These are phyloP conservation scores for Colletotrichum costaricense DNA, from an alignment of 2,329 filamentous ascomycete species.

Conservation along the genomic window DNA sequence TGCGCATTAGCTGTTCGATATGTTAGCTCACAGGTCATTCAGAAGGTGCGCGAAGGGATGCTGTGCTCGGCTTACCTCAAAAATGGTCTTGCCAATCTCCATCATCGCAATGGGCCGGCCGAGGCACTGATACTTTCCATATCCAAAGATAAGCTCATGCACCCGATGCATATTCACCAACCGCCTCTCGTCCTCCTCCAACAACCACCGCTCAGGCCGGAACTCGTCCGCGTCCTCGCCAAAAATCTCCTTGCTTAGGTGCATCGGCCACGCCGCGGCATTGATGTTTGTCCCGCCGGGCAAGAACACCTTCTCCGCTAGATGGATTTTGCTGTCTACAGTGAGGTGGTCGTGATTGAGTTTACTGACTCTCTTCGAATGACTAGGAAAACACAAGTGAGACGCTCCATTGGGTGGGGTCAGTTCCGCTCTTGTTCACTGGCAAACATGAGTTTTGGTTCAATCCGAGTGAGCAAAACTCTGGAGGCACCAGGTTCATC, in stretches of 20 bases:
- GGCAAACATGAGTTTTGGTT: slow-evolving; percentile 15
- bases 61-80: slow-evolving; percentile 53
- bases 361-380: rapidly evolving
- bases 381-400: slow-evolving; percentile 5
- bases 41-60: not conserved
- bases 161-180: slow-evolving; percentile 49
- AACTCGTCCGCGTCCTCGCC: slow-evolving; percentile 66
- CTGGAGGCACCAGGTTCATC: not conserved
- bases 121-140: slow-evolving; percentile 56
- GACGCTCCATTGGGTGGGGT: slow-evolving; percentile 4
- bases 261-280: slow-evolving; percentile 48
- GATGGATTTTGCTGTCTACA: not conserved
- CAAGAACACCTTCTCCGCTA: slow-evolving; percentile 40
- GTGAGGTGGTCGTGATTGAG: rapidly evolving
- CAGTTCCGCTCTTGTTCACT: not conserved
- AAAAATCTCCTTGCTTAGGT: slow-evolving; percentile 66
- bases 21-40: not conserved
- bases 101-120: slow-evolving; percentile 60
- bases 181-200: slow-evolving; percentile 47
- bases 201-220: slow-evolving; percentile 69
- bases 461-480: not conserved
- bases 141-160: slow-evolving; percentile 57
- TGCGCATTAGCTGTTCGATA: slow-evolving; percentile 25
- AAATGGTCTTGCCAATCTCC: slow-evolving; percentile 59
- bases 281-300: slow-evolving; percentile 38